Conservation (phyloP, 306 rosid genomes). For the Castanea crenata region DNA sequence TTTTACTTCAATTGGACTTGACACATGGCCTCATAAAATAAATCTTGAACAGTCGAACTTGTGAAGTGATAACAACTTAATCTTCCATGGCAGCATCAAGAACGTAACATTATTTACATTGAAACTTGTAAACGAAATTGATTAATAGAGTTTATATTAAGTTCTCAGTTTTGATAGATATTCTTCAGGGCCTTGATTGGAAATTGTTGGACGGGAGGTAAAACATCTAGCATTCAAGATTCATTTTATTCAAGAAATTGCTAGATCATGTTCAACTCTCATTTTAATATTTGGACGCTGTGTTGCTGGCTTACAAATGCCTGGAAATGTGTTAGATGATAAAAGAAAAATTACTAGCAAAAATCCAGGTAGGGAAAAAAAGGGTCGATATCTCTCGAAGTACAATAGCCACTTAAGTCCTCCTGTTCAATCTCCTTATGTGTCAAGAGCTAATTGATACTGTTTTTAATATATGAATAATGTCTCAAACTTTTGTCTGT, state of each 20-base stretch:
- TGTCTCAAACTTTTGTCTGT: neutral
- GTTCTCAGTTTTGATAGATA: neutral
- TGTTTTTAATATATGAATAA: neutral
- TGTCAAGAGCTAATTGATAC: neutral
- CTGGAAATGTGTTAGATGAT: neutral
- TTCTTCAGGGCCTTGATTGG: neutral
- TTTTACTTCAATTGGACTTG: too few relatives aligned
- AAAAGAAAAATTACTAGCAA: neutral
- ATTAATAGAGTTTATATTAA: neutral
- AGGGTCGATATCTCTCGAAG: neutral
- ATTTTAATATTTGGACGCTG: neutral
- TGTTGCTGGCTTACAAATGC: neutral
- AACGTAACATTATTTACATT: neutral
- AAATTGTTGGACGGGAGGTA: neutral
- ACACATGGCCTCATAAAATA: too few relatives aligned
- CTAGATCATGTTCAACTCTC: neutral
- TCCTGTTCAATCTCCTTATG: neutral
- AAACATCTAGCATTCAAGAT: neutral
- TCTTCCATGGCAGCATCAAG: too few relatives aligned
- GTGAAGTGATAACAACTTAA: too few relatives aligned
- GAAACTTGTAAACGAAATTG: neutral
- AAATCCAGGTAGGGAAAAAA: neutral
- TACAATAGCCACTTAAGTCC: neutral
- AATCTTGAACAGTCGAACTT: too few relatives aligned
- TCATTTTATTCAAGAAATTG: neutral